Base-by-base conservation (phyloP, 169 alveolate genomes). In the Plasmodium reichenowi region DNA sequence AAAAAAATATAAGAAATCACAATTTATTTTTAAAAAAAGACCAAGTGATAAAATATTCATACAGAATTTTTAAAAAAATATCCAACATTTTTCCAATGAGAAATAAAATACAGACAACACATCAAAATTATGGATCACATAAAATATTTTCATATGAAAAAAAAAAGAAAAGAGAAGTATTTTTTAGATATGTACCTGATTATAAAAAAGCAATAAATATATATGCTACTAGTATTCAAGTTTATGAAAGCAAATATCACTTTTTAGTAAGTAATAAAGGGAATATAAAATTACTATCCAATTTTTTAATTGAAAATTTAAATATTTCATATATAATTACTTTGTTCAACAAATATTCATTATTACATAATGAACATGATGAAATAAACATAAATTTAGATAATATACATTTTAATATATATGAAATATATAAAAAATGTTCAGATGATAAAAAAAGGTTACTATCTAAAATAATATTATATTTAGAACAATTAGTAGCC, bases 231-330 rank as follows among this genome's bases (percentile, higher is more conserved):
- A 64, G 38, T 56, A 76, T 76, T 26, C 38, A 64, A 76, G 66
- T 76, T 38, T 66, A 76, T 64, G 89, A 76, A 76, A 52, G 32
- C 20, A 75, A 75, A 17, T 75, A 75, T 29, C 60, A 75, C n/a
- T 75, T 43, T 75, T 26, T 75, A 54, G 9, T 17, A 70, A 56
- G 66, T 48, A 76, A 76, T 64, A 76, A 66, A 47, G 89, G 89
- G 20, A 76, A 76, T 75, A 50, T 76, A 7, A 63, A 76, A 47
- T 59, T 76, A 38, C 22, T 64, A 62, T 24, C 89, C 20, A 52
- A 20, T 24, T 43, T 76, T 56, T 29, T 75, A 20, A 12, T 76
- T 26, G 89, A 76, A 1, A 29, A n/a, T 48, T 32, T 76, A 15
- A 66, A 54, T 38, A 26, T 75, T 66, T 38, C 89, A 2, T 66